Percentiles rank a stretch among this genome's conserved stretches.
Conservation (phyloP, 2,329 filamentous ascomycete species). For the Ceratocystis harringtonii region DNA sequence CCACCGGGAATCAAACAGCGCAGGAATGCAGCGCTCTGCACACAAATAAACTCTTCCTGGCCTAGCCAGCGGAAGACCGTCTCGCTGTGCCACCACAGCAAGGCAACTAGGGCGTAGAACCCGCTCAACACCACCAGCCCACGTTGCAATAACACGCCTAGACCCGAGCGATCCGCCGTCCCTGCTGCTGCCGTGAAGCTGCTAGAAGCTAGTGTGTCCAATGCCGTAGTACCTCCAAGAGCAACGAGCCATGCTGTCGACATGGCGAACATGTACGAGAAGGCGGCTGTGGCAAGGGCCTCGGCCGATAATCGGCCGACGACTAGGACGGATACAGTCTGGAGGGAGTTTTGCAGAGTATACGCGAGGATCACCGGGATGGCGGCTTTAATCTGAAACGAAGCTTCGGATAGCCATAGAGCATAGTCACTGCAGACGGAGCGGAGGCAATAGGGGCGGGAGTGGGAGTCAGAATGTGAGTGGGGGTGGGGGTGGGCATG, state of each 20-base stretch:
- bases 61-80: slow-evolving; percentile 59
- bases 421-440: neutral
- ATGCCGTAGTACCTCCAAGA: slow-evolving; percentile 68
- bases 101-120: slow-evolving; percentile 58
- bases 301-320: slow-evolving; percentile 68
- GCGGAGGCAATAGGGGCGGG: neutral
- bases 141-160: slow-evolving; percentile 65
- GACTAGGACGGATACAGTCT: slow-evolving; percentile 68
- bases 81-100: slow-evolving; percentile 62
- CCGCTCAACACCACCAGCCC: slow-evolving; percentile 55
- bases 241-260: slow-evolving; percentile 76
- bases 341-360: slow-evolving; percentile 69
- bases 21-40: slow-evolving; percentile 58
- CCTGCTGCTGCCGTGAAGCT: slow-evolving; percentile 72
- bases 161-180: slow-evolving; percentile 59
- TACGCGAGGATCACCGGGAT: slow-evolving; percentile 73
- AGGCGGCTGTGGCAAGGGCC: slow-evolving; percentile 65
- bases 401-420: slow-evolving; percentile 42
- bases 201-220: slow-evolving; percentile 72
- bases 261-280: slow-evolving; percentile 91
- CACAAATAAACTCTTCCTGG: slow-evolving; percentile 62
- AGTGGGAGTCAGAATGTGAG: neutral
- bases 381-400: slow-evolving; percentile 52
- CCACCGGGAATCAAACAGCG: slow-evolving; percentile 64
- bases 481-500: neutral